Evolutionary conservation across 768 basidiomycete genomes (phyloP).

Genomic region (Pholiota microspora): DNA sequence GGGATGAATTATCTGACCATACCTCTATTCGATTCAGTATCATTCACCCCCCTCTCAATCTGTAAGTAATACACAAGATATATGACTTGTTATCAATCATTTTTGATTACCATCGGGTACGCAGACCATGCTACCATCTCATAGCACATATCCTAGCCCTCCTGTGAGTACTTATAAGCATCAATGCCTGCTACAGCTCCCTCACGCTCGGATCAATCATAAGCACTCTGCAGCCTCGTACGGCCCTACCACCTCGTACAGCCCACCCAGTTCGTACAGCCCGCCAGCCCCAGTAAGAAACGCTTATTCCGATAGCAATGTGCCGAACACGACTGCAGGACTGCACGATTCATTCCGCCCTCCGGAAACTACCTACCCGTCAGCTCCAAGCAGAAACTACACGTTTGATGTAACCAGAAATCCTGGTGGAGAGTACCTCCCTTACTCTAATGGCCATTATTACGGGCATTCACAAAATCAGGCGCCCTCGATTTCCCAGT

Average conservation of each 20-base stretch:
- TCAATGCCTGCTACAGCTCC: too few species aligned
- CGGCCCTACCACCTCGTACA: background rate
- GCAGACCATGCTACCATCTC: background rate
- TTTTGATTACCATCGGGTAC: background rate
- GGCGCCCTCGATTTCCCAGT: background rate
- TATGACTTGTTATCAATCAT: background rate
- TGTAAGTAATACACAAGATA: background rate
- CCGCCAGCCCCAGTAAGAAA: too few species aligned
- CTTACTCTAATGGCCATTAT: background rate
- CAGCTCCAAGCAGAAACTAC: background rate
- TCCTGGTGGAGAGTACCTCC: background rate
- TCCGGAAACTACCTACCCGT: too few species aligned
- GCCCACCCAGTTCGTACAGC: background rate
- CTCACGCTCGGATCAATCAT: too few species aligned
- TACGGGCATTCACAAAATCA: background rate
- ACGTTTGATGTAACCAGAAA: background rate
- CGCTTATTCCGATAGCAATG: too few species aligned
- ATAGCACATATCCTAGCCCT: background rate
- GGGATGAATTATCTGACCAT: too few species aligned
- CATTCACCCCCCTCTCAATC: background rate
- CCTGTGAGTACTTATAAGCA: background rate
- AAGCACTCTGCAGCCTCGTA: background rate
- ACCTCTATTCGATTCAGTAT: too few species aligned
- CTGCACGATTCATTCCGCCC: too few species aligned
- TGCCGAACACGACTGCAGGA: too few species aligned